Conservation (phyloP, 1,284 basidiomycete species). For the Tilletia indica region DNA sequence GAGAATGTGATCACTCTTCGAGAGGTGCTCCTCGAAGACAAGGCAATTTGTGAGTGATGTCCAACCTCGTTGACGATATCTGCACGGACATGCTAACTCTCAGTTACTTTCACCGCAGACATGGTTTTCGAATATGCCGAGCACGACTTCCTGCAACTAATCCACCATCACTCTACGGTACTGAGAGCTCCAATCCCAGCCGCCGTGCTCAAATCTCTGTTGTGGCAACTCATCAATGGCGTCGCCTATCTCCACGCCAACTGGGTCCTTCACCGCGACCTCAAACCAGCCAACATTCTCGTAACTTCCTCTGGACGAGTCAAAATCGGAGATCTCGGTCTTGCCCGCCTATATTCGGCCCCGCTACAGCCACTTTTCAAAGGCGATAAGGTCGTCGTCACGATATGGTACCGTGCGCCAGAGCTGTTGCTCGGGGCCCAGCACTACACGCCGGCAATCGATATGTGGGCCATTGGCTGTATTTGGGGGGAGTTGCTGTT, state of each 20-base stretch:
- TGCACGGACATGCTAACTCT: too few species aligned
- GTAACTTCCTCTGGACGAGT: constrained; percentile 84
- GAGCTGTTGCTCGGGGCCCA: constrained; percentile 91
- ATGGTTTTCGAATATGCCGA: constrained; percentile 99
- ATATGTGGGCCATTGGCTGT: constrained; percentile 98
- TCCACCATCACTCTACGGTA: constrained; percentile 91
- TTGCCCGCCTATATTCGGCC: constrained; percentile 81
- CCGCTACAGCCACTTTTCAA: constrained; percentile 75
- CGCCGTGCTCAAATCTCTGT: constrained; percentile 83
- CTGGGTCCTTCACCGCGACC: constrained; percentile 92
- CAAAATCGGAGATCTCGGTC: constrained; percentile 94
- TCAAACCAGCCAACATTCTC: constrained; percentile 98
- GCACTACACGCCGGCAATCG: constrained; percentile 93
- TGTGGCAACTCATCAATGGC: constrained; percentile 93
- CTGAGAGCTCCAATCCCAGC: constrained; percentile 72
- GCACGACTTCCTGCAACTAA: constrained; percentile 86
- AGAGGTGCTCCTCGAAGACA: constrained; percentile 95
- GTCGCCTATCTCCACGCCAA: constrained; percentile 90
- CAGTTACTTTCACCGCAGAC: constrained; percentile 22
- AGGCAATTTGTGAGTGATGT: constrained; percentile 62
- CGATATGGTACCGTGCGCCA: constrained; percentile 97
- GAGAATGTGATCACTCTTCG: constrained; percentile 86
- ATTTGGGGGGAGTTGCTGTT: constrained; percentile 93
- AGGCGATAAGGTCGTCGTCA: constrained; percentile 97
- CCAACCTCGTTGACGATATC: too few species aligned